Percentiles rank a stretch among this genome's conserved stretches.
Conservation (phyloP, 2,329 filamentous ascomycete genomes). For the Fusarium tupiense region DNA sequence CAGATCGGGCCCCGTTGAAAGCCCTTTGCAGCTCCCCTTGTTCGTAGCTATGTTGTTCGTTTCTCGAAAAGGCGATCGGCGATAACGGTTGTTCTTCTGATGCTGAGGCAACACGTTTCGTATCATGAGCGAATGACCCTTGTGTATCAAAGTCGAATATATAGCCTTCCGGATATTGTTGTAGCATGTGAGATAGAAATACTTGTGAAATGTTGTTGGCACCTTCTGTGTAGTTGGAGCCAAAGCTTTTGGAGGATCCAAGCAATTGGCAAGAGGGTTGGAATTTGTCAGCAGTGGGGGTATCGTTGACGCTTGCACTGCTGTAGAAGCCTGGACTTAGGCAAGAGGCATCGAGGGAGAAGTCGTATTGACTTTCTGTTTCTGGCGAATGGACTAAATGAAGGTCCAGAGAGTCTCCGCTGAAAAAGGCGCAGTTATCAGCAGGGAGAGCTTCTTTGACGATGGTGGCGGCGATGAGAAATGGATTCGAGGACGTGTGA, state of each 20-base stretch:
- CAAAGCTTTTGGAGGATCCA: background rate
- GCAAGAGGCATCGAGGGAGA: background rate
- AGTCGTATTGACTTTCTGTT: background rate
- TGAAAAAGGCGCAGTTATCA: background rate
- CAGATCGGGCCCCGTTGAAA: background rate
- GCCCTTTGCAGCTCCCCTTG: background rate
- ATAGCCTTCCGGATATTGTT: background rate
- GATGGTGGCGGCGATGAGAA: background rate
- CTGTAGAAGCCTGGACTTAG: background rate
- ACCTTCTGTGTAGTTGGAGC: background rate
- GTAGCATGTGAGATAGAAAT: background rate
- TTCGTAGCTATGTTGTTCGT: background rate
- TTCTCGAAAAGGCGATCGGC: background rate
- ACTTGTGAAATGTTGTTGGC: background rate
- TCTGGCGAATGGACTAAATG: background rate
- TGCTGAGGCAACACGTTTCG: rapidly evolving
- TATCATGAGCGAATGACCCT: too few species aligned
- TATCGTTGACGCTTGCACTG: background rate
- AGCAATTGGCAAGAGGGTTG: background rate
- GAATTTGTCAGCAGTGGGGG: background rate
- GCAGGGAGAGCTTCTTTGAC: background rate
- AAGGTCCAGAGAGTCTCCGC: background rate
- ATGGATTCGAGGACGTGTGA: background rate
- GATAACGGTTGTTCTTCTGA: background rate
- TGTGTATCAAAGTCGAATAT: background rate